Percentiles rank a stretch among this genome's conserved stretches.
Conservation (phyloP, 2,329 filamentous ascomycete genomes). For the Pyricularia grisea region DNA sequence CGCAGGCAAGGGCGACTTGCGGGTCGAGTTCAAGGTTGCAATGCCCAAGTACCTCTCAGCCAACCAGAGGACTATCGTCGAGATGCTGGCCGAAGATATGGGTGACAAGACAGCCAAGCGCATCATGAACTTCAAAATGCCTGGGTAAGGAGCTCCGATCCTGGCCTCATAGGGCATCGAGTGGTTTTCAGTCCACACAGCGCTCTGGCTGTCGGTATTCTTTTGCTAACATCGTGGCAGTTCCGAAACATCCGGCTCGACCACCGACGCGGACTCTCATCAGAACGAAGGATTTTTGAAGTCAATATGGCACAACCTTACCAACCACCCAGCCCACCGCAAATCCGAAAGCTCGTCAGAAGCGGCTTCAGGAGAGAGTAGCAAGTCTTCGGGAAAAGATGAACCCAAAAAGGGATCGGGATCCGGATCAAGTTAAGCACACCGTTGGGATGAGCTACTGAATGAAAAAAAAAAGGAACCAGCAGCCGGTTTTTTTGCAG, state of each 20-base stretch:
- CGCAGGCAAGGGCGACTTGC: constrained; percentile 67
- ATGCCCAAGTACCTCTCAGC: constrained; percentile 92
- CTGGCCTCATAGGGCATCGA: not conserved
- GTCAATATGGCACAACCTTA: constrained; percentile 85
- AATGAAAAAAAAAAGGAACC: not conserved
- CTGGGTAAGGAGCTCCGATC: constrained; percentile 31
- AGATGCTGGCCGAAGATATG: constrained; percentile 96
- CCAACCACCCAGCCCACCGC: constrained; percentile 56
- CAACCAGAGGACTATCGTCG: constrained; percentile 86
- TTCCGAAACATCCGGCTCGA: not conserved
- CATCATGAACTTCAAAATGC: constrained; percentile 70
- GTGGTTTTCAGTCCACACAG: not conserved
- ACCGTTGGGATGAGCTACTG: not conserved
- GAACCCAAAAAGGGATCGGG: constrained; percentile 21
- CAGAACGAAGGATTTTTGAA: constrained; percentile 87
- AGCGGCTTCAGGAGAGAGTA: constrained; percentile 1
- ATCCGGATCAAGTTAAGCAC: constrained; percentile 19
- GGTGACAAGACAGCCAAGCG: constrained; percentile 84
- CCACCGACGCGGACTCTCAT: constrained; percentile 36
- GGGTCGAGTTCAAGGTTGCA: constrained; percentile 85
- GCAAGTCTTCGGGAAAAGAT: constrained; percentile 9
- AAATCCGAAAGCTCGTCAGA: not conserved
- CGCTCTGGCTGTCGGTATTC: not conserved
- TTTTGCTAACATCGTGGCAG: not conserved
- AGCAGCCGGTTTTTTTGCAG: not conserved